These are phyloP conservation scores for Ilex aquifolium DNA, from an alignment of 257 asterid species.

Conservation along the genomic window DNA sequence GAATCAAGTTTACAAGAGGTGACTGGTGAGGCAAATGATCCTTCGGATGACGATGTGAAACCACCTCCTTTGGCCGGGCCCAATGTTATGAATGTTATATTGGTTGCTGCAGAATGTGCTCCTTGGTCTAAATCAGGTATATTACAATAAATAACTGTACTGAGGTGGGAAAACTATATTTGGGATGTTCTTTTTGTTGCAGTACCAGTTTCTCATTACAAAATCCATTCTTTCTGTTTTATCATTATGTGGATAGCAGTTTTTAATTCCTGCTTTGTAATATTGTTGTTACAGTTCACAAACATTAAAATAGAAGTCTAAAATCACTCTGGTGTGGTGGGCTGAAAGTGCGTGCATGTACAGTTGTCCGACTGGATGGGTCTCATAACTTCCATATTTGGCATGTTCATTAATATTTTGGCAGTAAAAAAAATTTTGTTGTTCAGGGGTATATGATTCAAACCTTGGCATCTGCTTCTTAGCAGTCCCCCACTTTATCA, in stretches of 20 bases:
- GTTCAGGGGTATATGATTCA: no score
- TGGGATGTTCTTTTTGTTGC: background rate
- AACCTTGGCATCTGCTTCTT: no score
- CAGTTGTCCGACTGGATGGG: no score
- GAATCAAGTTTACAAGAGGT: slow-evolving; percentile 28
- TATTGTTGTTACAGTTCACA: background rate
- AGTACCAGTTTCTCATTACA: background rate
- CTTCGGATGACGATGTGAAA: slow-evolving; percentile 38
- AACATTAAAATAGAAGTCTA: no score
- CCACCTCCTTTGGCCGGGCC: slow-evolving; percentile 89
- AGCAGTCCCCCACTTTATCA: no score
- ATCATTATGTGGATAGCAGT: no score
- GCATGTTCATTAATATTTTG: no score
- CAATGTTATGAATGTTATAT: slow-evolving; percentile 79
- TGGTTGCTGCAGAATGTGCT: slow-evolving; percentile 88
- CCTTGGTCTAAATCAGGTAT: slow-evolving; percentile 97
- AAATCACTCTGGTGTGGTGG: no score
- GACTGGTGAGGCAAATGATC: slow-evolving; percentile 30
- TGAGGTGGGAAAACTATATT: background rate
- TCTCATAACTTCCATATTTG: no score
- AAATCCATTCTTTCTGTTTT: no score
- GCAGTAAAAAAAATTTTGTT: no score
- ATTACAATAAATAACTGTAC: background rate
- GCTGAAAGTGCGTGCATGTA: no score
- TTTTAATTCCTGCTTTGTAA: background rate